These are phyloP conservation scores for Fusarium sororula DNA, from an alignment of 2,329 filamentous ascomycete species.

Conservation along the genomic window DNA sequence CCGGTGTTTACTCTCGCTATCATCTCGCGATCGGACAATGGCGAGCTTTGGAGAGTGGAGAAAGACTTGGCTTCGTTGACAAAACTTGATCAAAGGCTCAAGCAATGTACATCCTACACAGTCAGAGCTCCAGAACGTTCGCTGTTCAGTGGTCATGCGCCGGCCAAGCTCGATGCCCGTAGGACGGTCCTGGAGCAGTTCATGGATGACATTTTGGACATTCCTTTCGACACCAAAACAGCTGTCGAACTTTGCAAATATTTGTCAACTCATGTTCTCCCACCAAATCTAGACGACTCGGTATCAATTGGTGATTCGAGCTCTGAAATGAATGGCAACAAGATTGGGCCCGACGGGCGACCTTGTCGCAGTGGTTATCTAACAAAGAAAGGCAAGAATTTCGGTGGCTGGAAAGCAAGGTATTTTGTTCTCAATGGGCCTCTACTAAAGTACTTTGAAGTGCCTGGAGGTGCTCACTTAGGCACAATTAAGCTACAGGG, in stretches of 20 bases:
- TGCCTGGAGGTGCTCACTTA: constrained; percentile 86
- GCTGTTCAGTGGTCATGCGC: constrained; percentile 91
- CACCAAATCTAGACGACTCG: constrained; percentile 68
- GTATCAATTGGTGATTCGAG: constrained; percentile 38
- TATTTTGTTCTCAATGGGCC: constrained; percentile 70
- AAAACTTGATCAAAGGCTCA: constrained; percentile 84
- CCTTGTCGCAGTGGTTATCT: constrained; percentile 87
- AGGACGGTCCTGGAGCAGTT: constrained; percentile 84
- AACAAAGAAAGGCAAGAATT: constrained; percentile 97
- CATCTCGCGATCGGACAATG: constrained; percentile 76
- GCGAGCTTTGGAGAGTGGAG: constrained; percentile 92
- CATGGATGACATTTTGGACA: constrained; percentile 85
- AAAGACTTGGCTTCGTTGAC: constrained; percentile 86
- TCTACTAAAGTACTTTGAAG: constrained; percentile 88
- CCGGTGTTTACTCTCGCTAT: constrained; percentile 93
- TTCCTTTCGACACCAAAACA: constrained; percentile 78
- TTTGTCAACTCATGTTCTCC: constrained; percentile 74
- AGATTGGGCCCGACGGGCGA: constrained; percentile 68
- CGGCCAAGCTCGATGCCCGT: constrained; percentile 90
- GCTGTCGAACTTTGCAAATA: constrained; percentile 88
- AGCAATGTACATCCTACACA: constrained; percentile 75
- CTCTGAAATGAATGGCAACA: constrained; percentile 44
- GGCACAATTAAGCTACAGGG: constrained; percentile 92
- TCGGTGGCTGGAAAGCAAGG: constrained; percentile 95
- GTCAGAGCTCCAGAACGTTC: constrained; percentile 84